These are phyloP conservation scores for Talaromyces liani DNA, from an alignment of 495 filamentous ascomycete species.

Conservation along the genomic window DNA sequence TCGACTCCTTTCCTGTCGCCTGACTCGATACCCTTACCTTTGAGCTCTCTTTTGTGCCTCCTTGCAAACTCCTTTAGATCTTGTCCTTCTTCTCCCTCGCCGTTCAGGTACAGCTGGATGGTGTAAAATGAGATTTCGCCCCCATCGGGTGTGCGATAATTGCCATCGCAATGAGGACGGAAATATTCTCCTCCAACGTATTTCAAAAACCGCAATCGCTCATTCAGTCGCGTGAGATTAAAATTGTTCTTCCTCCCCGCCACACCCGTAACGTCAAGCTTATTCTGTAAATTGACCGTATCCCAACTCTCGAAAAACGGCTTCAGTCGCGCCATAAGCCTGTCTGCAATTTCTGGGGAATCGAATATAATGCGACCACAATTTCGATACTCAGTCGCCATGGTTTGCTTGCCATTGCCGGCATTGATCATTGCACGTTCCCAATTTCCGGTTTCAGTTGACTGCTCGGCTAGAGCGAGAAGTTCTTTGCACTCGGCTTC, in stretches of 20 bases:
- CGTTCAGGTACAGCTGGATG: constrained; percentile 77
- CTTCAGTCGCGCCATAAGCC: constrained; percentile 52
- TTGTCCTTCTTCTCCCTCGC: constrained; percentile 39
- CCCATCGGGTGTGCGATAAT: constrained; percentile 52
- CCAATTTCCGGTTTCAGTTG: constrained; percentile 35
- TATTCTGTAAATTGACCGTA: constrained; percentile 28
- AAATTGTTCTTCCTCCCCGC: constrained; percentile 40
- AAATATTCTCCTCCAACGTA: constrained; percentile 76
- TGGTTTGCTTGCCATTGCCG: constrained; percentile 51
- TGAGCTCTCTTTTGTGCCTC: constrained; percentile 8
- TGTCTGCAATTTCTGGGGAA: constrained; percentile 48
- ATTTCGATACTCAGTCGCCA: constrained; percentile 52
- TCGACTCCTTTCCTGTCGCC: not conserved
- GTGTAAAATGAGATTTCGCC: constrained; percentile 62
- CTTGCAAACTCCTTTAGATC: constrained; percentile 24
- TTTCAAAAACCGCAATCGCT: constrained; percentile 72
- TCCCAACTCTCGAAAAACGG: constrained; percentile 37
- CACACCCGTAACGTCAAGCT: constrained; percentile 37
- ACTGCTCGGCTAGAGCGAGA: constrained; percentile 46
- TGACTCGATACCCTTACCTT: not conserved
- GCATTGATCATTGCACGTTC: constrained; percentile 61
- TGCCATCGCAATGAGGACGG: constrained; percentile 66
- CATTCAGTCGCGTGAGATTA: constrained; percentile 57
- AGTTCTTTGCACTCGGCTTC: constrained; percentile 53
- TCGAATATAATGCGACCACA: constrained; percentile 74